Evolutionary conservation across 768 basidiomycete genomes (phyloP).

Genomic region (Termitomyces eurrhizus): DNA sequence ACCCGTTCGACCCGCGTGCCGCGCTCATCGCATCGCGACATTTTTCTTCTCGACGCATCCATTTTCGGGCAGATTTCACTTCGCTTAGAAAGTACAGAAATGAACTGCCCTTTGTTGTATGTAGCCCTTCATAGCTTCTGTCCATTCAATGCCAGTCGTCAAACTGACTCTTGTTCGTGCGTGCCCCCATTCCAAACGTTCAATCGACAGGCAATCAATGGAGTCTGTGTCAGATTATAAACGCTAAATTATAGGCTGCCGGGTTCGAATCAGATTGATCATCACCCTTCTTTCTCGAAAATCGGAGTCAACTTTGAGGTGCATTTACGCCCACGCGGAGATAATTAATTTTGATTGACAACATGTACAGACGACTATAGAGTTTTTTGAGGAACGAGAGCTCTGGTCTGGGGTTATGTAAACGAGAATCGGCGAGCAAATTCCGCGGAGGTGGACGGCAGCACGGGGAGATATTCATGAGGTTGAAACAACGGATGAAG

Average conservation of each 20-base stretch:
- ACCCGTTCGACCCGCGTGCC: not conserved
- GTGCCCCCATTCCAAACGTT: not conserved
- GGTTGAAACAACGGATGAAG: constrained; percentile 1
- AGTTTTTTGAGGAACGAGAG: not conserved
- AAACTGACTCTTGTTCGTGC: not conserved
- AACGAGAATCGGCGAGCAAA: not conserved
- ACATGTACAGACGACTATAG: not conserved
- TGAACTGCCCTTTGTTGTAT: not conserved
- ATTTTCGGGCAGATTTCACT: not conserved
- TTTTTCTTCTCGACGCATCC: not conserved
- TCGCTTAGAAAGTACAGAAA: not conserved
- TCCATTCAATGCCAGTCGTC: not conserved
- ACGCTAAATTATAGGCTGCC: not conserved
- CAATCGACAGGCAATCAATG: not conserved
- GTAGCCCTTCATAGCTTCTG: not conserved
- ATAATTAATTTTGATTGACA: constrained; percentile 2
- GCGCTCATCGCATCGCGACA: not conserved
- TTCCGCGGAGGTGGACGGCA: not conserved
- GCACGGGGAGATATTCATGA: not conserved
- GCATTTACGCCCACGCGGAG: constrained; percentile 4
- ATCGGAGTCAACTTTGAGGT: constrained; percentile 3
- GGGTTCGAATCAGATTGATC: constrained; percentile 2
- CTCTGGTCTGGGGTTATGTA: constrained; percentile 4
- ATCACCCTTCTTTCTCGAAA: constrained; percentile 4
- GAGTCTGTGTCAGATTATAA: not conserved